Conservation (phyloP, 352 stramenopile species). For the Phytophthora ramorum region DNA sequence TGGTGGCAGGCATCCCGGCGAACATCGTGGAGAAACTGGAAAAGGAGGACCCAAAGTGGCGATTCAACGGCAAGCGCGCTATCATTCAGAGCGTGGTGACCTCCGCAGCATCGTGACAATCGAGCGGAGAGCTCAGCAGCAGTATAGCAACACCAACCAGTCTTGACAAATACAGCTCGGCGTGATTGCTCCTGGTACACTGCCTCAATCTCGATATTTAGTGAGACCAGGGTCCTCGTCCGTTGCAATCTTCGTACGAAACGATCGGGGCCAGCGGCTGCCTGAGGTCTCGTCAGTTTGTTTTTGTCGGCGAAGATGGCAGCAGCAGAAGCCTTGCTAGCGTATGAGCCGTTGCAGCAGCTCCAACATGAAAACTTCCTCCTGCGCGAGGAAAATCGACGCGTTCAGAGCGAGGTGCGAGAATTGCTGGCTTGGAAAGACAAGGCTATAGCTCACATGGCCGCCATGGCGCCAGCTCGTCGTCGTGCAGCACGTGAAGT, state of each 20-base stretch:
- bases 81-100: slow-evolving; percentile 6
- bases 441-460: slow-evolving; percentile 68
- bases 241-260: slow-evolving; percentile 12
- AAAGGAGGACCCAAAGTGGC: slow-evolving; percentile 14
- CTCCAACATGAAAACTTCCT: slow-evolving; percentile 75
- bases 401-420: slow-evolving; percentile 53
- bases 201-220: too few species aligned
- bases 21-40: slow-evolving; percentile 54
- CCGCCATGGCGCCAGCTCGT: slow-evolving; percentile 60
- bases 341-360: slow-evolving; percentile 63
- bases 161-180: neutral
- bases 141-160: neutral
- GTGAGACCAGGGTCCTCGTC: neutral
- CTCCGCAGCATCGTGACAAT: neutral
- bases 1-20: slow-evolving; percentile 58
- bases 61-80: slow-evolving; percentile 7
- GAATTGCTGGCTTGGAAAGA: slow-evolving; percentile 74
- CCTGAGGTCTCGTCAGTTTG: slow-evolving; percentile 12
- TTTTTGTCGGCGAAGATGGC: slow-evolving; percentile 21
- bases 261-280: neutral
- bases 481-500: slow-evolving; percentile 52
- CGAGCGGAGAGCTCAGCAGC: neutral
- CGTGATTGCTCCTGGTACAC: too few species aligned
- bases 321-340: slow-evolving; percentile 51
- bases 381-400: slow-evolving; percentile 62